phyloP scores from a whole-genome alignment of 2,329 filamentous ascomycete species.

The Arachnomyces sp. region DNA sequence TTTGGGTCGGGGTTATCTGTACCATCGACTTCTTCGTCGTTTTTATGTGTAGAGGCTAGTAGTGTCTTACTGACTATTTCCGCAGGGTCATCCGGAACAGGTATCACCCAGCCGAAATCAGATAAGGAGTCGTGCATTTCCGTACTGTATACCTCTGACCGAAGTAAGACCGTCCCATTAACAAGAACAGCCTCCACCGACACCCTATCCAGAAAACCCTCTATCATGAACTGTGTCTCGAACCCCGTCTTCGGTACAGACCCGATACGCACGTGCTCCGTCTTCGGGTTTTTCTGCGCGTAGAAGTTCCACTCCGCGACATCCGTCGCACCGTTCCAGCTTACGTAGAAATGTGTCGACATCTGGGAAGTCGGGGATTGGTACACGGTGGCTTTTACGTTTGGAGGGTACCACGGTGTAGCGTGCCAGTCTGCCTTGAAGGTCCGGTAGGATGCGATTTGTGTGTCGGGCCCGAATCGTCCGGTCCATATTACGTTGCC shows the following conservation, averaged over 20 bases:
- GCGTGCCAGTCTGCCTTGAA: conserved; percentile 32
- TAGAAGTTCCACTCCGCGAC: conserved; percentile 28
- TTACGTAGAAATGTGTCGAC: conserved; percentile 25
- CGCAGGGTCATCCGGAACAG: no score
- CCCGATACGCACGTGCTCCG: conserved; percentile 17
- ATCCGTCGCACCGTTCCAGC: conserved; percentile 32
- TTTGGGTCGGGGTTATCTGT: no score
- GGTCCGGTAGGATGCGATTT: conserved; percentile 25
- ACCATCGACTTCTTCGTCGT: no score
- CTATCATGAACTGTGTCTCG: conserved; percentile 26
- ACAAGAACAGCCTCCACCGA: conserved; percentile 20
- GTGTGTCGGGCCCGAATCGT: no score
- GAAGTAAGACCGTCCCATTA: no score
- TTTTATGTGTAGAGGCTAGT: no score
- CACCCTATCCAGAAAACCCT: conserved; percentile 25
- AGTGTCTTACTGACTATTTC: no score
- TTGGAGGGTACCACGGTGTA: conserved; percentile 22
- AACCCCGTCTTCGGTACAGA: conserved; percentile 26
- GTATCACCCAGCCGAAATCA: no score
- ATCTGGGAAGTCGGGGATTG: conserved; percentile 19
- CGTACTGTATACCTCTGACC: no score
- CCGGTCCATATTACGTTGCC: no score
- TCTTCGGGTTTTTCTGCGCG: conserved; percentile 20
- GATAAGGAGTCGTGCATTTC: no score
- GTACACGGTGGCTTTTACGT: conserved; percentile 21